Evolutionary conservation across 2,329 filamentous ascomycete species (phyloP).

Genomic region (Daldinia eschscholtzii): DNA sequence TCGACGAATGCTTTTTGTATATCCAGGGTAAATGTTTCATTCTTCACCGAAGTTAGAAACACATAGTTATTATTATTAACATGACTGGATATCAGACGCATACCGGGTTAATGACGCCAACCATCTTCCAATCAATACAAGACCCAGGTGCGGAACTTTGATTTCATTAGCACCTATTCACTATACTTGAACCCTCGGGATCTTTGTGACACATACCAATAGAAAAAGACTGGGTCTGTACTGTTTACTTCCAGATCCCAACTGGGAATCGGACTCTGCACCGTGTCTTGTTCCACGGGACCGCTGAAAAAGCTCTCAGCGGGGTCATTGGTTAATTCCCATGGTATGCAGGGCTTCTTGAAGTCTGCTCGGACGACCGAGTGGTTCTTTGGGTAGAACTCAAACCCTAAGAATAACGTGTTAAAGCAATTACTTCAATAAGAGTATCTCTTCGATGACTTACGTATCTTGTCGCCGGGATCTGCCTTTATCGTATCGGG

Average conservation of each 20-base stretch:
- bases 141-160: slow-evolving; percentile 69
- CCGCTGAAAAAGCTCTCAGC: slow-evolving; percentile 68
- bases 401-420: slow-evolving; percentile 51
- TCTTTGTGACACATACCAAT: slow-evolving; percentile 60
- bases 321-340: slow-evolving; percentile 64
- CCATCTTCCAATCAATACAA: slow-evolving; percentile 76
- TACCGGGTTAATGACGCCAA: slow-evolving; percentile 80
- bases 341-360: slow-evolving; percentile 72
- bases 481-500: slow-evolving; percentile 36
- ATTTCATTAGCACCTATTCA: not conserved
- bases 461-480: slow-evolving; percentile 38
- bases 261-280: slow-evolving; percentile 51
- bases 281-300: slow-evolving; percentile 10
- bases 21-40: slow-evolving; percentile 62
- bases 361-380: slow-evolving; percentile 73
- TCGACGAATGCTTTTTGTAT: slow-evolving; percentile 62
- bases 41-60: slow-evolving; percentile 50
- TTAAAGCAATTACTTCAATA: slow-evolving; percentile 3
- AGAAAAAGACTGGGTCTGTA: slow-evolving; percentile 71
- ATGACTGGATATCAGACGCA: slow-evolving; percentile 34
- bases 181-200: not conserved
- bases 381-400: slow-evolving; percentile 64
- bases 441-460: slow-evolving; percentile 7
- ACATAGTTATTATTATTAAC: not conserved
- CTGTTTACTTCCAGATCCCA: slow-evolving; percentile 51